Base-by-base conservation (phyloP, 371 early-diverging fungal genomes). In the Rhizopus arrhizus region DNA sequence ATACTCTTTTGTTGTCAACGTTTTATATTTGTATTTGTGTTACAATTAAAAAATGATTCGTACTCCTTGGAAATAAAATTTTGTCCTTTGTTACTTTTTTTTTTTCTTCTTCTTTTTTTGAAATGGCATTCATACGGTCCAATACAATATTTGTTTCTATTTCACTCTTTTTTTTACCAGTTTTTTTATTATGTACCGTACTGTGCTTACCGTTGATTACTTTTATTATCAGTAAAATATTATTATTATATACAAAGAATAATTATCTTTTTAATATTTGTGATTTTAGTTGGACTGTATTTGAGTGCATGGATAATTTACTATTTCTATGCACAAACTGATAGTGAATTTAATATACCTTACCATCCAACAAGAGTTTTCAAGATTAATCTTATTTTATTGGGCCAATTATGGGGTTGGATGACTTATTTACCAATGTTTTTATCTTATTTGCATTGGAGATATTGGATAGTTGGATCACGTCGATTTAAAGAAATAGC, bases 271-370 rank as follows among this genome's bases (percentile, higher is more conserved):
- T 22, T 43, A 11, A 43, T 43, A 43, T 43, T 5, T 15, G 43
- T 43, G 8, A 13, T 7, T 40, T 40, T 43, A 85, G 85, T 67
- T 28, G 61, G 75, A 10, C 66, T 81, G 33, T 85, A 85, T 53
- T 56, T 77, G 6, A 61, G 61, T 47, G 86, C 86, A 48, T 83
- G 86, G 86, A 54, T 65, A 40, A 71, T 72, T 7, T 81, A 80
- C 57, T 70, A 81, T 28, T 61, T 68, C 11, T 47, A 59, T 31
- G 80, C 76, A 10, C 74, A 73, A 49, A 69, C 68, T 11, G 78
- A 83, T 33, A 48, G 65, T 3, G 55, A 56, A 34, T 74, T 80
- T 53, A 72, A 71, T 48, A 43, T 83, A 16, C 83, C 83, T 0
- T 77, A 69, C 41, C 68, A 72, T 41, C 83, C 83, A 0, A 50